phyloP scores from a whole-genome alignment of 805 yeast species.

The Wickerhamiella allomyrinae region DNA sequence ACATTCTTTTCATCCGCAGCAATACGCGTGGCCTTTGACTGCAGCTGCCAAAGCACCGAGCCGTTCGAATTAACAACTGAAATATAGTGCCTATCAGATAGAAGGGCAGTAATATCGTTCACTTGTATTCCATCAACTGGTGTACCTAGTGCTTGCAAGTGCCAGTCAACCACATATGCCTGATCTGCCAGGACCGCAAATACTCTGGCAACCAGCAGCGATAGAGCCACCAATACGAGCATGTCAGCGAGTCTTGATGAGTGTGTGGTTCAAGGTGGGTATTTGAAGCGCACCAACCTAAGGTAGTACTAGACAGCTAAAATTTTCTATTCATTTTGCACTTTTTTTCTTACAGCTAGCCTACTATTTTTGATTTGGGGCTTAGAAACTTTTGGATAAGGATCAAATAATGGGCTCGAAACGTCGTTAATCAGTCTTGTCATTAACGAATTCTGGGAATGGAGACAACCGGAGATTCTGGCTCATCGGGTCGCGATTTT shows the following conservation, averaged over 20 bases:
- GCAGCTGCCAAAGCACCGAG: slow-evolving; percentile 19
- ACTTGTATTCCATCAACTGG: slow-evolving; percentile 10
- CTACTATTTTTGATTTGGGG: too few species aligned
- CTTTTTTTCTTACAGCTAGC: too few species aligned
- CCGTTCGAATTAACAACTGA: slow-evolving; percentile 20
- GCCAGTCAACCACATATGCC: slow-evolving; percentile 25
- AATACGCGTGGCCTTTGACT: slow-evolving; percentile 5
- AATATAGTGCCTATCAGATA: slow-evolving; percentile 16
- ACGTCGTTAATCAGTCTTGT: too few species aligned
- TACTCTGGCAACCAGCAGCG: slow-evolving; percentile 5
- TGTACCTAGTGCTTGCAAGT: slow-evolving; percentile 17
- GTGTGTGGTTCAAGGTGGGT: too few species aligned
- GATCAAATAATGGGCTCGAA: too few species aligned
- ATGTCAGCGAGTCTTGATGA: not conserved
- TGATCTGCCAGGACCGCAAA: slow-evolving; percentile 25
- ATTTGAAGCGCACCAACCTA: too few species aligned
- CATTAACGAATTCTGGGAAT: not conserved
- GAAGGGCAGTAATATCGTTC: slow-evolving; percentile 11
- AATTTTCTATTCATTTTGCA: too few species aligned
- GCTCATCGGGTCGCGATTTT: not conserved
- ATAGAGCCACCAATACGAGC: slow-evolving; percentile 2
- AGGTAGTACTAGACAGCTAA: too few species aligned
- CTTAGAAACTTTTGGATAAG: too few species aligned
- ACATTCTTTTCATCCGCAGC: slow-evolving; percentile 5
- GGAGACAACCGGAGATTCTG: not conserved